Percentiles rank a stretch among this genome's conserved stretches.
Conservation (phyloP, 1,139 yeast genomes). For the Pichiaceae sp. region DNA sequence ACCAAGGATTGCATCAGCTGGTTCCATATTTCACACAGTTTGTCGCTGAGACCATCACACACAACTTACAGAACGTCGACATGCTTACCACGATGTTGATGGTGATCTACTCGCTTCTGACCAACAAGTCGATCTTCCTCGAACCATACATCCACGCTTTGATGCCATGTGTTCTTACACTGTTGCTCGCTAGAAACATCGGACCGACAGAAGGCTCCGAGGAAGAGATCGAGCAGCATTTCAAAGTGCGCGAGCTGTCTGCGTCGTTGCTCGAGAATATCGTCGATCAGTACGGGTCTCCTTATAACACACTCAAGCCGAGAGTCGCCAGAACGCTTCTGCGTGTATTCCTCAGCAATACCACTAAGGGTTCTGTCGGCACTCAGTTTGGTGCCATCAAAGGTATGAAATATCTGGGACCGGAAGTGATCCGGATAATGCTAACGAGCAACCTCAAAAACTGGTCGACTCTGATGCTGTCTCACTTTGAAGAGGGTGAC, state of each 20-base stretch:
- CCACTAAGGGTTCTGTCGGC: conserved; percentile 46
- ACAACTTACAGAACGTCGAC: conserved; percentile 68
- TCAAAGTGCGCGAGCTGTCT: conserved; percentile 70
- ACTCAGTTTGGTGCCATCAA: conserved; percentile 89
- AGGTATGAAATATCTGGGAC: conserved; percentile 78
- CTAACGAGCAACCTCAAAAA: conserved; percentile 76
- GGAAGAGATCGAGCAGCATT: conserved; percentile 18
- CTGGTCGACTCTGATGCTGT: conserved; percentile 60
- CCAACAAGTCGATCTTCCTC: conserved; percentile 78
- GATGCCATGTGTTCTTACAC: conserved; percentile 90
- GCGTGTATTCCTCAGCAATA: conserved; percentile 74
- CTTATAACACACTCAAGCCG: conserved; percentile 86
- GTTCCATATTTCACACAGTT: conserved; percentile 96
- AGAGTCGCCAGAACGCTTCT: conserved; percentile 88
- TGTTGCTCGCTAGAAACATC: conserved; percentile 81
- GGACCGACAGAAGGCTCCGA: conserved; percentile 38
- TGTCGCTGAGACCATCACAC: conserved; percentile 91
- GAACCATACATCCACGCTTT: conserved; percentile 96
- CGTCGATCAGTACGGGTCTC: conserved; percentile 70
- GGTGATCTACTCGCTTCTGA: conserved; percentile 75
- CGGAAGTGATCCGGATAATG: conserved; percentile 80
- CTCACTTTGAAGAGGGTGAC: conserved; percentile 15
- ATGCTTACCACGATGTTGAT: conserved; percentile 84
- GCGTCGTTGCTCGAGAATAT: conserved; percentile 76
- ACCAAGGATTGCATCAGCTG: conserved; percentile 93